Evolutionary conservation across 306 rosid genomes (phyloP).

Genomic region (Cicer bijugum): DNA sequence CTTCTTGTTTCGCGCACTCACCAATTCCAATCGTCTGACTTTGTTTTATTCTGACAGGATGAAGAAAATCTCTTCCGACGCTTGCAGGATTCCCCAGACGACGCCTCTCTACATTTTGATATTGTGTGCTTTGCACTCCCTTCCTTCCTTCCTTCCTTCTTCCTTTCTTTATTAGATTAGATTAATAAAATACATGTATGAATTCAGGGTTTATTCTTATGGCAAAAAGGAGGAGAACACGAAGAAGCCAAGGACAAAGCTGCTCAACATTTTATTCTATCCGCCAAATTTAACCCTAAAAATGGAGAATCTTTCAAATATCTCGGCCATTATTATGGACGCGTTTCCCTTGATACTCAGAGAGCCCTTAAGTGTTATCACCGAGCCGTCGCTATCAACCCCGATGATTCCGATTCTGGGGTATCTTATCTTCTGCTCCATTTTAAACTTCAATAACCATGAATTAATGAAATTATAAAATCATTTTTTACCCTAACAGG

Average conservation of each 20-base stretch:
- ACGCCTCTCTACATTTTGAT: constrained; percentile 44
- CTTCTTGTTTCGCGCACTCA: no score
- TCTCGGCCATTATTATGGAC: constrained; percentile 67
- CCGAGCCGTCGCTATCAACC: constrained; percentile 73
- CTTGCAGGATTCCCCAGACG: constrained; percentile 47
- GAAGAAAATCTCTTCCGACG: constrained; percentile 47
- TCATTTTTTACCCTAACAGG: constrained; percentile 43
- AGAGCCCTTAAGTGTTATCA: constrained; percentile 86
- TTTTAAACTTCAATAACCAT: constrained; percentile 14
- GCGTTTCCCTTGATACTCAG: constrained; percentile 51
- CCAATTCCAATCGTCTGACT: no score
- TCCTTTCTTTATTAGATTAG: not conserved
- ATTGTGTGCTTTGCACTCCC: constrained; percentile 24
- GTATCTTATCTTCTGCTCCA: constrained; percentile 33
- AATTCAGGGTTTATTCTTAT: constrained; percentile 65
- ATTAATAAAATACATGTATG: not conserved
- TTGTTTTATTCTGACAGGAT: constrained; percentile 3
- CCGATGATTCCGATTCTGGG: constrained; percentile 72
- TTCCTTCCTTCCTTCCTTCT: not conserved
- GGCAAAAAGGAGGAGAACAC: constrained; percentile 57
- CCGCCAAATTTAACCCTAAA: constrained; percentile 77
- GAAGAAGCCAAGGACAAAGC: constrained; percentile 60
- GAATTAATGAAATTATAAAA: no score
- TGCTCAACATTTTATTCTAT: constrained; percentile 64
- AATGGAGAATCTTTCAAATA: constrained; percentile 74